phyloP scores from a whole-genome alignment of 208 protist species.

The Leishmania martiniquensis region DNA sequence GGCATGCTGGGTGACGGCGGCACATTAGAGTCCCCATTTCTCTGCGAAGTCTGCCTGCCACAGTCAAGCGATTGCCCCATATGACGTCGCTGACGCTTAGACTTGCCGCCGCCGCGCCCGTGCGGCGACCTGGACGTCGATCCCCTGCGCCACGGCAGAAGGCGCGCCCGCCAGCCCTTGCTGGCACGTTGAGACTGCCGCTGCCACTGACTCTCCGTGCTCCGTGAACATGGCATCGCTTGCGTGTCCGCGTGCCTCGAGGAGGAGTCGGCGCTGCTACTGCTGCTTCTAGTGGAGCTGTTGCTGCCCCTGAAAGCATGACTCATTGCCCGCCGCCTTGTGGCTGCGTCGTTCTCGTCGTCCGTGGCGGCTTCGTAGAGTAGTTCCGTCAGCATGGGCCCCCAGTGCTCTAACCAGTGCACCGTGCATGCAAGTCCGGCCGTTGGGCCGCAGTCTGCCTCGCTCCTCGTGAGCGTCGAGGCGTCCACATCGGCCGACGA shows the following conservation, averaged over 20 bases:
- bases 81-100: not conserved
- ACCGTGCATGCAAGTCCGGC: slow-evolving; percentile 5
- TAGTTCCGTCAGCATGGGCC: slow-evolving; percentile 29
- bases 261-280: not conserved
- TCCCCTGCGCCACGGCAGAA: not conserved
- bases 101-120: not conserved
- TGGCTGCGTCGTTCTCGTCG: not conserved
- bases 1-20: not conserved
- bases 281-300: not conserved
- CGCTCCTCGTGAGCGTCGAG: not conserved
- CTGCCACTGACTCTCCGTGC: not conserved
- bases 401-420: slow-evolving; percentile 34
- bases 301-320: not conserved
- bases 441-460: not conserved
- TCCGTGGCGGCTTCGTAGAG: slow-evolving; percentile 29
- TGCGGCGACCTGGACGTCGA: not conserved
- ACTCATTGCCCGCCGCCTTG: not conserved
- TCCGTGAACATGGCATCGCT: not conserved
- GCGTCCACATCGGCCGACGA: not conserved
- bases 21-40: not conserved
- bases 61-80: not conserved
- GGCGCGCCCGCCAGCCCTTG: not conserved
- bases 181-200: not conserved
- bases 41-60: not conserved
- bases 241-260: not conserved